Evolutionary conservation across 129 eudicot genomes (phyloP), one percentile per base, ranked within the genome.

Genomic region (Chrysanthemum makinoi): DNA sequence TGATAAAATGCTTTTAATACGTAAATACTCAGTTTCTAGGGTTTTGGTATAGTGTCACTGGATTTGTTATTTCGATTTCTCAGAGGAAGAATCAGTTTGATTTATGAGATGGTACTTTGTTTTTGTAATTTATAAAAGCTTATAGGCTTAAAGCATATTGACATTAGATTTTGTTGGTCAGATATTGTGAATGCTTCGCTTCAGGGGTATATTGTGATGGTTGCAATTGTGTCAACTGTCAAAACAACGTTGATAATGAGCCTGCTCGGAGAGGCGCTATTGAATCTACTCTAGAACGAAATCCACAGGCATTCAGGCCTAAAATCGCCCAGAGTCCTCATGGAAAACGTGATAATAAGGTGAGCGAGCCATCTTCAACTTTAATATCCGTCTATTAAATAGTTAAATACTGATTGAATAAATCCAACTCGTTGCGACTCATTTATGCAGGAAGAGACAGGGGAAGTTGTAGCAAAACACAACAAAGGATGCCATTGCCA

Each of bases 101-200:
- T 3, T 30, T 30, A 30, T 30, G 35, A 30, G 35, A 30, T 30
- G 4, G 35, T 4, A 30, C 4, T 30, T 30, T 30, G 2, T 6
- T 5, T 39, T 39, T 26, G 51, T 13, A 61, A 6, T 39, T 30
- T 39, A 39, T 39, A 39, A 39, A 39, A 39, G 46, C 2, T 39
- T 39, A 39, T 7, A 6, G 46, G 46, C 46, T 39, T 39, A 39
- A 0, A 6, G 46, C 10, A 39, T 39, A 39, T 39, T 39, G 30
- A 58, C 26, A 11, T 50, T 14, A 69, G 28, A 55, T 64, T 64
- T 71, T 71, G 54, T 18, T 64, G 53, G 35, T 54, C 86, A 91
- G 96, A 89, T 91, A 91, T 58, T 93, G 98, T 58, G 96, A 87
- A 64, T 93, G 98, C 80, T 93, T 93, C 82, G 86, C 96, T 22